Percentiles rank a stretch among this genome's conserved stretches.
phyloP scores from a whole-genome alignment of 2,329 filamentous ascomycete genomes.

The Tolypocladium inflatum region DNA sequence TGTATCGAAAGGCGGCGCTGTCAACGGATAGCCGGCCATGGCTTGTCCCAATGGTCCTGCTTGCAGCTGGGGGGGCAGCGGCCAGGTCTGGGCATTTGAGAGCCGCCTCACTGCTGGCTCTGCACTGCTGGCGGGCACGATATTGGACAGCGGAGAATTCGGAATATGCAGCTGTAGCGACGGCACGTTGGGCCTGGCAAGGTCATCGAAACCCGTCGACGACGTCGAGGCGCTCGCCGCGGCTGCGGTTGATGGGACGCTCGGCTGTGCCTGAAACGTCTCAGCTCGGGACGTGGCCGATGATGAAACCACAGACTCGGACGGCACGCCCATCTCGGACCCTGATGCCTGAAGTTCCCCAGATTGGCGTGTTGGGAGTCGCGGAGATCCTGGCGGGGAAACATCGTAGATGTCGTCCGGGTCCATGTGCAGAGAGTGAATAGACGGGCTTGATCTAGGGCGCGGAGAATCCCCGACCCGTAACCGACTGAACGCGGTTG shows the following conservation, averaged over 20 bases:
- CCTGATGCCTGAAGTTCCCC: not conserved
- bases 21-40: conserved; percentile 27
- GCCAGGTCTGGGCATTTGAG: conserved; percentile 37
- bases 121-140: conserved; percentile 3
- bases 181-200: conserved; percentile 1
- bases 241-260: not conserved
- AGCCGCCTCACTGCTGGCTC: conserved; percentile 16
- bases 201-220: not conserved
- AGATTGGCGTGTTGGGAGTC: conserved; percentile 3
- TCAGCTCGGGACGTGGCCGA: not conserved
- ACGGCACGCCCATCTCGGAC: conserved; percentile 4
- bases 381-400: conserved; percentile 34
- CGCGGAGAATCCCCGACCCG: conserved; percentile 14
- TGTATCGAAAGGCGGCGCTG: conserved; percentile 25
- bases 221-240: not conserved
- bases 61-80: conserved; percentile 20
- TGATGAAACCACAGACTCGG: conserved; percentile 6
- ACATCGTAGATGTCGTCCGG: conserved; percentile 36
- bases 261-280: not conserved
- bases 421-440: conserved; percentile 10
- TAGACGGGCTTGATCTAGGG: conserved; percentile 21
- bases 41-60: conserved; percentile 11
- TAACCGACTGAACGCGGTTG: conserved; percentile 16
- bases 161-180: conserved; percentile 19
- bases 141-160: conserved; percentile 6